Base-by-base conservation (phyloP, 345 rosid species). In the Erucastrum elatum region DNA sequence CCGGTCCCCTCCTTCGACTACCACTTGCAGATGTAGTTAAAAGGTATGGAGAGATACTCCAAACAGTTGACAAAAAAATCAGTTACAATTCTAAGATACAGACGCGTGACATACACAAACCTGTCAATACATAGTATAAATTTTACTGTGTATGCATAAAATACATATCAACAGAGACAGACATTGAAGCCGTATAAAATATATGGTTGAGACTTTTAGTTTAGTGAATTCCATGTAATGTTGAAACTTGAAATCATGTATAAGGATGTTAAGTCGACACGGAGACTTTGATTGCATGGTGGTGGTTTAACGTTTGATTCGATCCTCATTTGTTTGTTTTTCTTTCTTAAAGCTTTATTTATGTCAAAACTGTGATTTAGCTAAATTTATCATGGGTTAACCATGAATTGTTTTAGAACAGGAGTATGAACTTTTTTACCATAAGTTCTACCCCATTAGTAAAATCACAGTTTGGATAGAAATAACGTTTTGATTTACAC, bases 1-100 rank as follows among this genome's bases (percentile, higher is more conserved):
- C 31, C 10, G 77, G 69, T 73, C 77, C 29, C 51, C 51, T 71
- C 26, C 51, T 61, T 66, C 62, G 53, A 66, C 63, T 30, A 72
- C 82, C 74, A 66, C 77, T 79, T 79, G 77, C 64, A 17, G 33
- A 44, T 46, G 33, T 26, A 59, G 39, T 58, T 72, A 73, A 67
- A 27, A 64, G 65, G 3, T 16, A 60, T 72, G 59, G 61, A 63
- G 39, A 53, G 35, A 34, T 35, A n/a, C n/a, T 44, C 66, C 55
- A 66, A 13, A 72, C 55, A 15, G 16, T 59, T 59, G n/a, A 59
- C 63, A 59, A 9, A 59, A 26, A 2, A 11, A 17, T 9, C 44
- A 39, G 41, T 11, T 51, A 2, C 29, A 58, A 0, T 60, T n/a
- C 39, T n/a, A 26, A 26, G 46, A 60, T 0, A 4, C 4, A 31